Percentiles rank a stretch among this genome's conserved stretches.
Conservation (phyloP, 305 asterid genomes). For the Withania somnifera region DNA sequence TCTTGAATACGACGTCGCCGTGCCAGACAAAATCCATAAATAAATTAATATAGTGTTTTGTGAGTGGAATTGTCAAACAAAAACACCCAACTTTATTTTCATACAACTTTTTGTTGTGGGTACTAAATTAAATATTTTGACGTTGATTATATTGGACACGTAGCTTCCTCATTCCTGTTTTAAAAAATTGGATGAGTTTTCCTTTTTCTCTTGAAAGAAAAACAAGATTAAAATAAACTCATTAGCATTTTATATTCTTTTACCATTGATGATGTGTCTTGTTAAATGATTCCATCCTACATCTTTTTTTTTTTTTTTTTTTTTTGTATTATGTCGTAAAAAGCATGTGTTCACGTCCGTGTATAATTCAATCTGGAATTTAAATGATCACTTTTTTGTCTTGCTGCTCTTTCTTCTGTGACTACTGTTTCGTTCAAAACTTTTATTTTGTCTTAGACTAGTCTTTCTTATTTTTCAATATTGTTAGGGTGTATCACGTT, state of each 20-base stretch:
- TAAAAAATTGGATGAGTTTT: neutral
- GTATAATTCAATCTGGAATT: too few relatives aligned
- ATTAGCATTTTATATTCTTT: neutral
- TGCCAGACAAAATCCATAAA: neutral
- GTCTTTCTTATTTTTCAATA: too few relatives aligned
- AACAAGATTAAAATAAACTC: neutral
- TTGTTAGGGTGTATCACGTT: too few relatives aligned
- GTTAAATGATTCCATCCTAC: too few relatives aligned
- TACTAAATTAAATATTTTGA: neutral
- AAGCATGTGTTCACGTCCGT: too few relatives aligned
- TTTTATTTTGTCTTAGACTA: too few relatives aligned
- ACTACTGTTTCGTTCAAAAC: too few relatives aligned
- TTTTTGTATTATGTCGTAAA: too few relatives aligned
- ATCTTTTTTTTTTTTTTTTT: too few relatives aligned
- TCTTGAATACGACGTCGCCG: constrained; percentile 3
- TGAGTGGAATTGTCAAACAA: neutral
- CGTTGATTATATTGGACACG: neutral
- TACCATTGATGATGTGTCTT: neutral
- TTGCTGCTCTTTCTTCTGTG: too few relatives aligned
- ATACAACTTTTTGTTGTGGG: neutral
- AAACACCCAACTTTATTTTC: neutral
- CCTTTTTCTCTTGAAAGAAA: neutral
- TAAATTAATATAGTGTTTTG: neutral
- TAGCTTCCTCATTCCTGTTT: neutral
- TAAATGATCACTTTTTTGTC: too few relatives aligned